Conservation (phyloP, 441 rosid species). For the Adansonia gregorii region DNA sequence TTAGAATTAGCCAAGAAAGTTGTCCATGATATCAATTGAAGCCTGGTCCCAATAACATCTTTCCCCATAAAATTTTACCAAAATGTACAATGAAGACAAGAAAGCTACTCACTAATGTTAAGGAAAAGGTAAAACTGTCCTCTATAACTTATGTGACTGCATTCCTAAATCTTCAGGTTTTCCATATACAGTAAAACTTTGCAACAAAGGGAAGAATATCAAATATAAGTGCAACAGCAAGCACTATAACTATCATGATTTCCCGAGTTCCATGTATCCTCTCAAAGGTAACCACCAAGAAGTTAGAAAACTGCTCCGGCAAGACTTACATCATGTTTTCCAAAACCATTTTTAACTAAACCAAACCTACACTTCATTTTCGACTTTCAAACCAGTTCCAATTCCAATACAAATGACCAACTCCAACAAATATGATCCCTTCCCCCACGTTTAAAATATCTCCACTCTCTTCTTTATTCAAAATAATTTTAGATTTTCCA, state of each 20-base stretch:
- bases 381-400: conserved; percentile 7
- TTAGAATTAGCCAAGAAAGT: neutral
- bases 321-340: neutral
- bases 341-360: neutral
- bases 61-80: neutral
- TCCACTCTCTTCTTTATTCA: neutral
- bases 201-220: neutral
- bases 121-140: neutral
- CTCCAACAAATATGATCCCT: neutral
- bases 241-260: neutral
- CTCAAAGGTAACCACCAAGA: neutral
- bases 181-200: neutral
- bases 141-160: neutral
- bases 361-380: neutral
- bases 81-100: neutral
- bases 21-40: neutral
- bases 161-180: neutral
- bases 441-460: neutral
- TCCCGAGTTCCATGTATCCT: neutral
- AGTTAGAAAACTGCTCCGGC: neutral
- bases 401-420: neutral
- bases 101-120: neutral
- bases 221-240: neutral
- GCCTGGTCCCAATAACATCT: neutral
- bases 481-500: neutral